A percentile compares a stretch with the other conserved stretches of the same genome.
Evolutionary conservation across 148 eudicot genomes (phyloP).

Genomic region (Fagopyrum tataricum): DNA sequence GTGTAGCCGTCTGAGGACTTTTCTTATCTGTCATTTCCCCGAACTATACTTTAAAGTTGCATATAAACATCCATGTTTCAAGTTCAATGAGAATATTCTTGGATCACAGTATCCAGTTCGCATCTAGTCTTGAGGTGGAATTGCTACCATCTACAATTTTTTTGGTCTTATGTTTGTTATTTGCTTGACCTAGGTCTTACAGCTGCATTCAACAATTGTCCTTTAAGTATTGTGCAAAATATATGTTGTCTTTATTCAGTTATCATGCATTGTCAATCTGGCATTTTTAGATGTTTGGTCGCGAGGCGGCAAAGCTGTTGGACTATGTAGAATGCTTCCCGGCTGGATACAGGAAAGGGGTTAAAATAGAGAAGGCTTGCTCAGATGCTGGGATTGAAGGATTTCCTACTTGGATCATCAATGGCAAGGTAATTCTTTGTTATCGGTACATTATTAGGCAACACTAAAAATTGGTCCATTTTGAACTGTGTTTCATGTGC

Average conservation of each 20-base stretch:
- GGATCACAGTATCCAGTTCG: neutral
- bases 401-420: constrained; percentile 88
- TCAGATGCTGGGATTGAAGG: constrained; percentile 54
- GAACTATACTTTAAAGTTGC: neutral
- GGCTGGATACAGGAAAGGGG: constrained; percentile 61
- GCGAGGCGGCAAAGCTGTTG: constrained; percentile 68
- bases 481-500: constrained; percentile 1
- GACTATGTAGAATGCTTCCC: constrained; percentile 97
- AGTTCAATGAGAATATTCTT: neutral
- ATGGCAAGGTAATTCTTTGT: constrained; percentile 56
- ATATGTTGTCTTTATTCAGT: neutral
- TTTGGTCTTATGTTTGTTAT: neutral
- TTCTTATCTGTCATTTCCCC: neutral
- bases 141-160: neutral
- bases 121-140: neutral
- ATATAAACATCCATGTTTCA: neutral
- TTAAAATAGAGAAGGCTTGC: constrained; percentile 53
- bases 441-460: neutral
- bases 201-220: neutral
- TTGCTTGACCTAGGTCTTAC: neutral
- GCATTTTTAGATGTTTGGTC: constrained; percentile 68
- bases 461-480: neutral
- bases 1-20: neutral
- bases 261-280: neutral
- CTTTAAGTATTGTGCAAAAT: neutral